Evolutionary conservation across 257 asterid species (phyloP), one percentile per base, ranked within the genome.

Genomic region (Penstemon davidsonii): DNA sequence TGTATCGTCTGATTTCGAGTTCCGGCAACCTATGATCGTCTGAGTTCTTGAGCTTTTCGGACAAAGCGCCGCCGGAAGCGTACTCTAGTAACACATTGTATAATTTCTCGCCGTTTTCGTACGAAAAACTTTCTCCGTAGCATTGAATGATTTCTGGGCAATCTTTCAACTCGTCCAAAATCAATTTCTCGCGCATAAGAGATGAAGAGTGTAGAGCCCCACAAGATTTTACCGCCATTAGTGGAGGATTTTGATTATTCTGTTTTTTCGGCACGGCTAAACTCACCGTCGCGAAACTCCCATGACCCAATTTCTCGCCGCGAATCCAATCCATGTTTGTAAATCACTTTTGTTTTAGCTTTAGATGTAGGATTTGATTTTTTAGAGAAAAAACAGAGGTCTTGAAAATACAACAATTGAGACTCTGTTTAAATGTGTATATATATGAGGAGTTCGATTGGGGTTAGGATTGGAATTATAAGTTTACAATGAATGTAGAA

Each of bases 141-240:
- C 88, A 83, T 5, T 53, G 71, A 44, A 84, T 73, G 11, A 84
- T 66, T 53, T 79, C 73, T 1, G 73, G 80, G 69, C 84, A 84
- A 55, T 41, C 80, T 12, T 50, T 67, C 0, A 84, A 79, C 9
- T 81, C 74, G 3, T 84, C 85, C 19, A 84, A 11, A 3, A 81
- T 64, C 15, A 57, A 3, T 19, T 81, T 83, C 80, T 83, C 88
- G 25, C 50, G 71, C 84, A 64, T 40, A 0, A 83, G 75, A 11
- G 84, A 70, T 1, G 77, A 62, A 71, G 83, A 78, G 73, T 41
- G 69, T 10, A 76, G 49, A 50, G 45, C 37, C 42, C 72, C 82
- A 45, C 77, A 81, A 2, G 87, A 81, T 61, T 86, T 86, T 50
- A 79, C 89, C 44, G 83, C 92, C 92, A 83, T 81, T 5, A 76